Percentiles rank a stretch among this genome's conserved stretches.
phyloP scores from a whole-genome alignment of 2,329 filamentous ascomycete genomes.

The Cadophora sp. region DNA sequence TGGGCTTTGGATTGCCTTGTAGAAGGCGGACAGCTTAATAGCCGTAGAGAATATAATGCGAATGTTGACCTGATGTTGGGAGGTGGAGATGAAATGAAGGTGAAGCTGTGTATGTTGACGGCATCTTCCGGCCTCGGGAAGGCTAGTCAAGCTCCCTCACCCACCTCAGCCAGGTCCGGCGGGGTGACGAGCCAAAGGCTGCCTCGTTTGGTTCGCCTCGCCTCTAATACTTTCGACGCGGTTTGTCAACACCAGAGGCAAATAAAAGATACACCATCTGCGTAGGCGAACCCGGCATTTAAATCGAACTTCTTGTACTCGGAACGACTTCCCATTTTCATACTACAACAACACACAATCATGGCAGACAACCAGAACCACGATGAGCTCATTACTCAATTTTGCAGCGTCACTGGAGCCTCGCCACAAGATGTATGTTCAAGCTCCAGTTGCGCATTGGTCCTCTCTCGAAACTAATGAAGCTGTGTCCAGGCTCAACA shows the following conservation, averaged over 20 bases:
- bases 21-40: background rate
- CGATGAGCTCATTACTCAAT: constrained; percentile 56
- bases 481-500: constrained; percentile 55
- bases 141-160: constrained; percentile 8
- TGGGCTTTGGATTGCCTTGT: constrained; percentile 9
- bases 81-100: background rate
- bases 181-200: constrained; percentile 31
- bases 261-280: background rate
- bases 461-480: constrained; percentile 20
- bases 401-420: constrained; percentile 62
- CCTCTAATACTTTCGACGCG: background rate
- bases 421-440: constrained; percentile 53
- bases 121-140: constrained; percentile 20
- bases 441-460: background rate
- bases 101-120: constrained; percentile 22
- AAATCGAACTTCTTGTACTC: background rate
- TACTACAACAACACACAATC: constrained; percentile 37
- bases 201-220: constrained; percentile 24
- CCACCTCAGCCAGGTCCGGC: background rate
- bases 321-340: constrained; percentile 15
- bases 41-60: background rate
- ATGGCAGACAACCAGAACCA: constrained; percentile 47
- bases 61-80: constrained; percentile 5
- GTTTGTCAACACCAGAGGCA: constrained; percentile 2
- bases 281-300: background rate